phyloP scores from a whole-genome alignment of 108 stramenopile genomes.

The Epipyxis sp. region DNA sequence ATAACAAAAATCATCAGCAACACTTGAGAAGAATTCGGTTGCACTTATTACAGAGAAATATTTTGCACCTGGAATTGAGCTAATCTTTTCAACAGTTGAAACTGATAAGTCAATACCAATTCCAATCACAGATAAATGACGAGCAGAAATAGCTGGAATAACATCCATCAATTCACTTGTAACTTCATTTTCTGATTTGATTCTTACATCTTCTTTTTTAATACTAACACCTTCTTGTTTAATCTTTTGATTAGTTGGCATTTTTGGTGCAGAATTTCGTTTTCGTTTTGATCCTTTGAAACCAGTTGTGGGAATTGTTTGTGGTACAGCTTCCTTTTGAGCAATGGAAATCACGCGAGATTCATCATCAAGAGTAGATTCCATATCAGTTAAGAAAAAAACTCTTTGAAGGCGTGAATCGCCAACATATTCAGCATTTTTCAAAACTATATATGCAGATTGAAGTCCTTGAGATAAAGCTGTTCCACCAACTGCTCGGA shows the following conservation, averaged over 20 bases:
- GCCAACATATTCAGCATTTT: too few relatives aligned
- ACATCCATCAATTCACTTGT: too few relatives aligned
- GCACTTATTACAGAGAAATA: not conserved
- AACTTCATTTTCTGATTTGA: too few relatives aligned
- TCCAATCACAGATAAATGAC: not conserved
- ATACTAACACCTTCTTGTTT: too few relatives aligned
- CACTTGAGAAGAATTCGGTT: not conserved
- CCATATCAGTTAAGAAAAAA: not conserved
- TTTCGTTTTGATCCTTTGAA: too few relatives aligned
- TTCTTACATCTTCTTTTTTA: too few relatives aligned
- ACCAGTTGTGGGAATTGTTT: too few relatives aligned
- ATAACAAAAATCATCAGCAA: not conserved
- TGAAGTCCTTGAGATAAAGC: not conserved
- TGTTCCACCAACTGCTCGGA: not conserved
- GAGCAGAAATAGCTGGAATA: too few relatives aligned
- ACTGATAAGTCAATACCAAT: conserved; percentile 2
- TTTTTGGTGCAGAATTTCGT: too few relatives aligned
- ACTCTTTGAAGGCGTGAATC: not conserved
- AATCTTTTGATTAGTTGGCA: too few relatives aligned
- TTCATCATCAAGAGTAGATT: not conserved
- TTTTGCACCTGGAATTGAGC: not conserved
- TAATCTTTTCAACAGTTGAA: not conserved
- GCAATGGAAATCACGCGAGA: not conserved
- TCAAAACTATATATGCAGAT: too few relatives aligned
- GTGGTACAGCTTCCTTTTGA: not conserved